Conservation (phyloP, 139 green algal genomes). For the Chlamydomonas asymmetrica region DNA sequence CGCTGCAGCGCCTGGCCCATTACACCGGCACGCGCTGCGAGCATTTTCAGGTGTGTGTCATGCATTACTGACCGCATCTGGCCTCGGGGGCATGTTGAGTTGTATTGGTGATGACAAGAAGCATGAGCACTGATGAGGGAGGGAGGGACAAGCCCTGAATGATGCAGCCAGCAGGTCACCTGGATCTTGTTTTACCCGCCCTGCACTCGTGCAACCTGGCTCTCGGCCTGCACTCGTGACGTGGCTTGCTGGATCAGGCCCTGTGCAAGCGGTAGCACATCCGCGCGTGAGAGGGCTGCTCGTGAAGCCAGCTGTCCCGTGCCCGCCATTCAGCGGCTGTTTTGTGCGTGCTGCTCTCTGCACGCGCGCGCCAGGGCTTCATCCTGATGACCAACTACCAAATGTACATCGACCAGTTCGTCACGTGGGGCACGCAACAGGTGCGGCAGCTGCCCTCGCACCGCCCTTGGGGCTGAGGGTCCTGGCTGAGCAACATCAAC, state of each 20-base stretch:
- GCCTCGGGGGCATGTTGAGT: too few relatives aligned
- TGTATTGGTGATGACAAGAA: not conserved
- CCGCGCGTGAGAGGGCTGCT: not conserved
- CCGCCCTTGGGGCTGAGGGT: too few relatives aligned
- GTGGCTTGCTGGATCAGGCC: not conserved
- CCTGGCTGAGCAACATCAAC: too few relatives aligned
- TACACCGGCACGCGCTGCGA: too few relatives aligned
- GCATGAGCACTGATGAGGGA: too few relatives aligned
- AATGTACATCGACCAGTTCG: conserved; percentile 1
- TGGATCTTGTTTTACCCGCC: not conserved
- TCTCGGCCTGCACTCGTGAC: not conserved
- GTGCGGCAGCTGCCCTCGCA: not conserved
- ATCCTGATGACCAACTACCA: conserved; percentile 14
- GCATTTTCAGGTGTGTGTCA: too few relatives aligned
- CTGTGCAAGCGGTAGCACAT: not conserved
- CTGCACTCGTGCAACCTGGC: not conserved
- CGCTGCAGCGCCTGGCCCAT: conserved; percentile 1
- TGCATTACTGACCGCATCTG: too few relatives aligned
- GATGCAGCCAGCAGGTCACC: not conserved
- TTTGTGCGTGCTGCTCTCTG: too few relatives aligned
- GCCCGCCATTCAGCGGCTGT: too few relatives aligned
- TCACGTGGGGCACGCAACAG: not conserved
- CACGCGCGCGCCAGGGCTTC: conserved; percentile 2
- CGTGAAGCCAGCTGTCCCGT: too few relatives aligned
- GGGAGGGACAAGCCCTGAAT: too few relatives aligned